These are phyloP conservation scores for Hypholoma fasciculare DNA, from an alignment of 768 basidiomycete genomes.

Conservation along the genomic window DNA sequence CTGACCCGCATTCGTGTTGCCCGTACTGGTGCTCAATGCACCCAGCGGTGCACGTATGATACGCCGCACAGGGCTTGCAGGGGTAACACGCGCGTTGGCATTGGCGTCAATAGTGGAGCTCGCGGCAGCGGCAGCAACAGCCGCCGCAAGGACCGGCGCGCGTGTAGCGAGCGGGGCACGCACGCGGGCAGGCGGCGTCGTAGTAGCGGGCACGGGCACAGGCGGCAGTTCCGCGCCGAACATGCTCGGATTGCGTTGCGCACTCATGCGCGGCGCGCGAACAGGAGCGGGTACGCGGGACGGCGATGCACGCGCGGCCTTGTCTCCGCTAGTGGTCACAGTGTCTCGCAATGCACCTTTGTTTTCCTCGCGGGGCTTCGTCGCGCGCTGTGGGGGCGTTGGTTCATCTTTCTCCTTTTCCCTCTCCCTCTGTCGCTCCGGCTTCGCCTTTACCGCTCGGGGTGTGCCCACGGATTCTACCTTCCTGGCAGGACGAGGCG, in stretches of 20 bases:
- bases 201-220: background rate
- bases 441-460: no score
- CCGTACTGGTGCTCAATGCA: no score
- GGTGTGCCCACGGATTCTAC: background rate
- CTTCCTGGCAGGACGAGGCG: background rate
- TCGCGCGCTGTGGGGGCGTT: background rate
- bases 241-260: conserved; percentile 63
- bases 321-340: background rate
- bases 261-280: conserved; percentile 37
- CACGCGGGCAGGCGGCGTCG: background rate
- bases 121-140: background rate
- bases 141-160: background rate
- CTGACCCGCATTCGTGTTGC: no score
- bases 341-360: no score
- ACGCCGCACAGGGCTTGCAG: background rate
- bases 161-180: background rate
- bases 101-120: background rate
- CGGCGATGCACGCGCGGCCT: background rate
- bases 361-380: no score
- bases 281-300: background rate
- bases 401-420: background rate
- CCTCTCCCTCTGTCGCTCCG: background rate
- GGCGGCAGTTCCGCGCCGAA: conserved; percentile 65
- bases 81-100: background rate
- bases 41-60: background rate